These are phyloP conservation scores for Nymphaea thermarum DNA, from an alignment of 164 flowering plant species.

Conservation along the genomic window DNA sequence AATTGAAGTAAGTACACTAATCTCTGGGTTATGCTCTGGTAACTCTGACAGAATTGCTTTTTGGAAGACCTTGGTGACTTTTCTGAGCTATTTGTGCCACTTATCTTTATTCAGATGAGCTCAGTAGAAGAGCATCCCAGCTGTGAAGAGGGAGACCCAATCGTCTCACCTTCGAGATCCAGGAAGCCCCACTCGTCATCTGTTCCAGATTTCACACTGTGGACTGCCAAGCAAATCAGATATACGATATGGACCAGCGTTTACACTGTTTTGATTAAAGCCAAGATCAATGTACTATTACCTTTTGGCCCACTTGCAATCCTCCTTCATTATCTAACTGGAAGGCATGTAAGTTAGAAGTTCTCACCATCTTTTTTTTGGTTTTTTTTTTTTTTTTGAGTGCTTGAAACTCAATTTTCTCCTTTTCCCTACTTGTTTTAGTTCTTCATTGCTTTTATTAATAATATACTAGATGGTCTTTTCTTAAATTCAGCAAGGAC, in stretches of 20 bases:
- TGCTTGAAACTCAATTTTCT: background rate
- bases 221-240: constrained; percentile 19
- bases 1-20: background rate
- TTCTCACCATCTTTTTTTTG: background rate
- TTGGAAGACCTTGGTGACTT: background rate
- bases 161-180: constrained; percentile 11
- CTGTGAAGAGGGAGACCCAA: constrained; percentile 31
- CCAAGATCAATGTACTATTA: constrained; percentile 58
- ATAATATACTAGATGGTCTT: background rate
- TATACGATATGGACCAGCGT: constrained; percentile 28
- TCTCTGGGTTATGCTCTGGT: background rate
- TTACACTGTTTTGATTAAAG: constrained; percentile 41
- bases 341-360: constrained; percentile 41
- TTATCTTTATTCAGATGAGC: constrained; percentile 22
- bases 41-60: background rate
- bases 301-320: constrained; percentile 78
- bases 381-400: constrained; percentile 2
- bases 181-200: constrained; percentile 23
- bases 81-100: background rate
- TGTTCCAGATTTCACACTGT: constrained; percentile 12
- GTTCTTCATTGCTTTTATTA: too few species aligned
- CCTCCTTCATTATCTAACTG: constrained; percentile 41
- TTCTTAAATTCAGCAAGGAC: too few species aligned
- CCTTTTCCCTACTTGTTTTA: background rate
- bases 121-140: constrained; percentile 25